Evolutionary conservation across 345 rosid species (phyloP).

Genomic region (Luvunga scandens): DNA sequence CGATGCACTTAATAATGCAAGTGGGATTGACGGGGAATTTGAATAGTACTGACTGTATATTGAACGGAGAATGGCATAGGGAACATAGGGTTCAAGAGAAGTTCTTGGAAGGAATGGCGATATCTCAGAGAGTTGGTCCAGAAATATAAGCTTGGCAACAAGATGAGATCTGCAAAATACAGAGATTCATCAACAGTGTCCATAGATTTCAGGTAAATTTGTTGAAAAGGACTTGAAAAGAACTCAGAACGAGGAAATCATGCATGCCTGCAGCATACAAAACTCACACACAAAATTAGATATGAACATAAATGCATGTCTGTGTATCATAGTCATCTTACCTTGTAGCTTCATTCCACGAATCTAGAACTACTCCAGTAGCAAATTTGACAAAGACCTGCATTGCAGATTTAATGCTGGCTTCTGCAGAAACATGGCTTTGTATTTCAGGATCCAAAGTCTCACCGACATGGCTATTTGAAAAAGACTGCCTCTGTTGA

Average conservation of each 20-base stretch:
- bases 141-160: constrained; percentile 87
- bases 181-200: not conserved
- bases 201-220: not conserved
- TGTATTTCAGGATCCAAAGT: constrained; percentile 66
- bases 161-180: constrained; percentile 71
- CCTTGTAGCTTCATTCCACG: constrained; percentile 86
- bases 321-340: constrained; percentile 18
- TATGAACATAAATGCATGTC: not conserved
- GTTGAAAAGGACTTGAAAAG: not conserved
- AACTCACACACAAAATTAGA: not conserved
- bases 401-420: constrained; percentile 90
- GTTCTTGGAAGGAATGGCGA: constrained; percentile 91
- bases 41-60: constrained; percentile 86
- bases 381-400: constrained; percentile 88
- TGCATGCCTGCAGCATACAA: not conserved
- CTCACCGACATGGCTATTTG: constrained; percentile 70
- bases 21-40: constrained; percentile 61
- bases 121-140: constrained; percentile 92
- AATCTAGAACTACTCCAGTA: constrained; percentile 78
- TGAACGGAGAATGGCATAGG: constrained; percentile 82
- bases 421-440: constrained; percentile 70
- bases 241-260: not conserved
- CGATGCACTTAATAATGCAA: constrained; percentile 48
- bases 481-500: constrained; percentile 63
- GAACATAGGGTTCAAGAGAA: constrained; percentile 81